Base-by-base conservation (phyloP, 139 green algal species). In the Picochlorum sp. region DNA sequence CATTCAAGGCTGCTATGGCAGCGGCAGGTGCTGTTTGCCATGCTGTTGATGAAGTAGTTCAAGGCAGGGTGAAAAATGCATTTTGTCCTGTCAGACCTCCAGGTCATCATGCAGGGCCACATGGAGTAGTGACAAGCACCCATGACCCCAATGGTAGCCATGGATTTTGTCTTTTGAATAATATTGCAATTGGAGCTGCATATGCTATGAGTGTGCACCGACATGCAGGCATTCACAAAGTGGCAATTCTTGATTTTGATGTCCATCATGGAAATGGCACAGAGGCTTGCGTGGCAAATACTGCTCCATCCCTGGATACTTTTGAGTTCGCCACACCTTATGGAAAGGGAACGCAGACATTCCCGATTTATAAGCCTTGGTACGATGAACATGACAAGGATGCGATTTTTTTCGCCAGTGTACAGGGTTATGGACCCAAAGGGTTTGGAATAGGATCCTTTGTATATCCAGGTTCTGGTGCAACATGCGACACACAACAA, bases 101-200 rank as follows among this genome's bases (percentile, higher is more conserved):
- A 0, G 89, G 89, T 26, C 89, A 96, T 72, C 89, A 96, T 61
- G 82, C 87, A 0, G 86, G 86, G 0, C 84, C 84, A 5, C 50
- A 56, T 3, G 88, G 88, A 18, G 70, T 83, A 16, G 83, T 92
- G 14, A 60, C 63, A 50, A 64, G 58, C 22, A 40, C 32, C 5
- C 69, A 60, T 47, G 78, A 84, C 44, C 69, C 74, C 3, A 57
- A 59, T 29, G 72, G 72, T 56, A 47, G 69, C 59, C 86, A 94
- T 64, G 90, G 90, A 54, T 97, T 97, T 73, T 97, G 90, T 81
- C 74, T 97, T 51, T 73, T 96, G 22, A 94, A 88, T 77, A 97
- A 96, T 61, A 64, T 94, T 16, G 90, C 90, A 33, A 84, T 96
- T 22, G 90, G 68, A 14, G 89, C 87, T 9, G 81, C 85, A 2